These are phyloP conservation scores for Ceratocystis ficicola DNA, from an alignment of 2,329 filamentous ascomycete genomes.

Conservation along the genomic window DNA sequence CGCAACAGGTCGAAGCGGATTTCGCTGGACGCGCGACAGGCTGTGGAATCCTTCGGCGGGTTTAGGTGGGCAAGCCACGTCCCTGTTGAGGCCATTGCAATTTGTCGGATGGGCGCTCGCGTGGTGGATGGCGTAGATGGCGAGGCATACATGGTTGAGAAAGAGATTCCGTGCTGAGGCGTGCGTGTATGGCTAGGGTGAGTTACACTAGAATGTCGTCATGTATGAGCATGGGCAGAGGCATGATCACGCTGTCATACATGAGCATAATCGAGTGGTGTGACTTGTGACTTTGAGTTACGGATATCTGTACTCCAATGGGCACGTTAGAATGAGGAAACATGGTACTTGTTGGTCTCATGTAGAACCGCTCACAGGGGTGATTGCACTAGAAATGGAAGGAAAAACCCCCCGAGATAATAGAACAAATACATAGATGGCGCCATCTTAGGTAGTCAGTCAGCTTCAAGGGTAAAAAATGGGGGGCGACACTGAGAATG, in stretches of 20 bases:
- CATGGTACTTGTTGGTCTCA: not conserved
- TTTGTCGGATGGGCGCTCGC: slow-evolving; percentile 83
- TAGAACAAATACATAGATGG: too few species aligned
- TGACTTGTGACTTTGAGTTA: not conserved
- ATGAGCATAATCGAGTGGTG: not conserved
- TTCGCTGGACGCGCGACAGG: slow-evolving; percentile 42
- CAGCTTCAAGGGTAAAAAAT: too few species aligned
- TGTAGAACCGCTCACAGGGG: not conserved
- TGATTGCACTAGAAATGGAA: not conserved
- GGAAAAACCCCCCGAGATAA: not conserved
- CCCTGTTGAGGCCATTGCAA: slow-evolving; percentile 55
- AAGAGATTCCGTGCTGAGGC: slow-evolving; percentile 31
- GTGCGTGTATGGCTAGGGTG: slow-evolving; percentile 26
- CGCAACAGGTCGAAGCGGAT: slow-evolving; percentile 30
- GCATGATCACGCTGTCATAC: not conserved
- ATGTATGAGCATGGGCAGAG: not conserved
- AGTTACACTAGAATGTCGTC: not conserved
- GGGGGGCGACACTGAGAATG: too few species aligned
- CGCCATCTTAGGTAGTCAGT: too few species aligned
- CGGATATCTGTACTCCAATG: not conserved
- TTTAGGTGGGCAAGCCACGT: slow-evolving; percentile 60
- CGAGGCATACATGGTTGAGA: slow-evolving; percentile 43
- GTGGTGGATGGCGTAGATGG: slow-evolving; percentile 44
- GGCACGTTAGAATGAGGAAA: not conserved
- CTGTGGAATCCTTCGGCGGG: slow-evolving; percentile 49